phyloP scores from a whole-genome alignment of 2,329 filamentous ascomycete genomes.

The Arthrocladium fulminans region DNA sequence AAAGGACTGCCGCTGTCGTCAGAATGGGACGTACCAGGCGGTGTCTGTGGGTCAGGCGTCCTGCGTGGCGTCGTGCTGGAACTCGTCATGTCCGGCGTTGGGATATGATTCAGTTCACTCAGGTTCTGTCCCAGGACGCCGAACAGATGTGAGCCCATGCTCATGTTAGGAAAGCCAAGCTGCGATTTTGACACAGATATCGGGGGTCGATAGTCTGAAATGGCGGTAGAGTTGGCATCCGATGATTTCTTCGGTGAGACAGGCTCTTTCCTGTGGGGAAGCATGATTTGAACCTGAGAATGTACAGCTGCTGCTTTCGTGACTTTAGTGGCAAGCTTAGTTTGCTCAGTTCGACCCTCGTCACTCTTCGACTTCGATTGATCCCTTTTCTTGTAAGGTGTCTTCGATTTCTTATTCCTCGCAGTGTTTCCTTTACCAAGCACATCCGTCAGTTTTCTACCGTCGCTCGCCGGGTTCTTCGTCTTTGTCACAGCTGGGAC shows the following conservation, averaged over 20 bases:
- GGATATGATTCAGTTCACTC: background rate
- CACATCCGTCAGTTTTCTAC: constrained; percentile 18
- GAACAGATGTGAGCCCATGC: background rate
- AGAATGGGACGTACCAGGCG: background rate
- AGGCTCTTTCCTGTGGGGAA: constrained; percentile 12
- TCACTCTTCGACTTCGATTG: constrained; percentile 11
- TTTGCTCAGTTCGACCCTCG: constrained; percentile 10
- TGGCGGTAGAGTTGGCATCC: background rate
- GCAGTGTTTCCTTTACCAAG: constrained; percentile 19
- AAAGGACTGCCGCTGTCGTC: background rate
- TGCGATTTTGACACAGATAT: background rate
- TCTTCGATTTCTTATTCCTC: constrained; percentile 12
- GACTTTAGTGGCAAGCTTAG: constrained; percentile 13
- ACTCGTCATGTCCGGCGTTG: constrained; percentile 5
- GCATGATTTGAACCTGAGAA: background rate
- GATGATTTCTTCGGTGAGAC: constrained; percentile 13
- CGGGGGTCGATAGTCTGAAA: background rate
- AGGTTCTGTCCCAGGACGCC: background rate
- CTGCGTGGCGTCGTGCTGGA: background rate
- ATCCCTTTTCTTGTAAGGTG: constrained; percentile 15
- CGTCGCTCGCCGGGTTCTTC: constrained; percentile 21
- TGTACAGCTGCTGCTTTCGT: constrained; percentile 13
- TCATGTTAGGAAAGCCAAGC: background rate
- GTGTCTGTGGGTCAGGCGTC: constrained; percentile 19
- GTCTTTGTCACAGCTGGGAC: constrained; percentile 5